A percentile compares a stretch with the other conserved stretches of the same genome.
phyloP scores from a whole-genome alignment of 2,329 filamentous ascomycete species.

The Zalaria obscura region DNA sequence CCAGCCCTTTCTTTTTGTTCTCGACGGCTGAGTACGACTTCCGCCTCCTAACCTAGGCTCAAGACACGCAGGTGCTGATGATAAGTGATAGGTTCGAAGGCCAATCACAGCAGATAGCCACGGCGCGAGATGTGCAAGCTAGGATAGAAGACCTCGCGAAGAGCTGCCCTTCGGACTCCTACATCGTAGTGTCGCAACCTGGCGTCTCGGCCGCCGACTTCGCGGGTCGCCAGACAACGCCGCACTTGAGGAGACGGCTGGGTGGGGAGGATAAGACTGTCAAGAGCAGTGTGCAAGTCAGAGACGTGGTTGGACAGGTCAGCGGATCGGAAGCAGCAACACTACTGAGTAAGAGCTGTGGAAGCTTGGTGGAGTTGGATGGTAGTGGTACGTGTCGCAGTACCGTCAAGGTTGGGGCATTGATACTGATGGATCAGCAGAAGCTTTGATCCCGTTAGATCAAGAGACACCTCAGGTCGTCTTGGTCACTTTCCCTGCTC shows the following conservation, averaged over 20 bases:
- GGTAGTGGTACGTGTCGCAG: too few relatives aligned
- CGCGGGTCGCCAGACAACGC: constrained; percentile 34
- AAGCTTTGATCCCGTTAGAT: constrained; percentile 18
- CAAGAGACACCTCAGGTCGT: constrained; percentile 22
- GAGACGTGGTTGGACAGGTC: too few relatives aligned
- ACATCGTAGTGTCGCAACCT: constrained; percentile 54
- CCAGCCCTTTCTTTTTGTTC: constrained; percentile 78
- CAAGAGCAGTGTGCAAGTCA: too few relatives aligned
- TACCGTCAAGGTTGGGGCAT: too few relatives aligned
- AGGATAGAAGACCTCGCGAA: neutral
- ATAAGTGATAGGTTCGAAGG: constrained; percentile 5
- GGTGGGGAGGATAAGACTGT: constrained; percentile 18
- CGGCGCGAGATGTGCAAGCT: constrained; percentile 11
- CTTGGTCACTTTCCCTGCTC: constrained; percentile 4
- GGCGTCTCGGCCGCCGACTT: constrained; percentile 61
- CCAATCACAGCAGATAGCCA: constrained; percentile 14
- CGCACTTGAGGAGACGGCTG: constrained; percentile 40
- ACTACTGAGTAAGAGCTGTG: too few relatives aligned
- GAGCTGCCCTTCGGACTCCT: constrained; percentile 8
- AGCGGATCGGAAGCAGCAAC: too few relatives aligned
- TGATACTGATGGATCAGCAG: too few relatives aligned
- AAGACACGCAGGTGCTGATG: constrained; percentile 10
- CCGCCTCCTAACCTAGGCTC: constrained; percentile 6
- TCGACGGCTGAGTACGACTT: constrained; percentile 63
- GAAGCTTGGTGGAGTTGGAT: too few relatives aligned